Conservation (phyloP, 176 grass and related monocot species). For the Poa annua region DNA sequence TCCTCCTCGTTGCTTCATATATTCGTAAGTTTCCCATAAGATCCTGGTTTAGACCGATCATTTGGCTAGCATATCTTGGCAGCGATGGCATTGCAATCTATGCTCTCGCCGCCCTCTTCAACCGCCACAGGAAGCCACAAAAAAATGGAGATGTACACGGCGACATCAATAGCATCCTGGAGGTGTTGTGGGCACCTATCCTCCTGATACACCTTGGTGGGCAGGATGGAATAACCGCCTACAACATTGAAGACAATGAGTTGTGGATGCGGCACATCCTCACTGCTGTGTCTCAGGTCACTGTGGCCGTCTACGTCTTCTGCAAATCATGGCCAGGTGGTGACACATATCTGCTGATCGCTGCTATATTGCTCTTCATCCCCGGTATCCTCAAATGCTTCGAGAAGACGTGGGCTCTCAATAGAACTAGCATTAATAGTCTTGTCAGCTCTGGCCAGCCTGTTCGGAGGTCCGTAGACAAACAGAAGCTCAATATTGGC, state of each 20-base stretch:
- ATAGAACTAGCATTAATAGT: neutral
- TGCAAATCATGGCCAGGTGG: neutral
- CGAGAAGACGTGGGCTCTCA: constrained; percentile 21
- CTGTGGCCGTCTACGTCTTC: neutral
- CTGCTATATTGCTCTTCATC: neutral
- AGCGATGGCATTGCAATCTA: neutral
- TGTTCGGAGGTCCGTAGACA: neutral
- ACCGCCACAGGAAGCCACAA: too few species aligned
- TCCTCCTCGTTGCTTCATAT: too few species aligned
- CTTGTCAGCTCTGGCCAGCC: neutral
- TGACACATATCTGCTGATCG: neutral
- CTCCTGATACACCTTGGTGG: too few species aligned
- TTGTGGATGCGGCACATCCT: neutral
- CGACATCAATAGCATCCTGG: too few species aligned
- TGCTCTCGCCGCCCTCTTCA: too few species aligned
- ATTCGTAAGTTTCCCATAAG: too few species aligned
- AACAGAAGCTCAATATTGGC: neutral
- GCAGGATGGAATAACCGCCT: too few species aligned
- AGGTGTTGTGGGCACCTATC: too few species aligned
- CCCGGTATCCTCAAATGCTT: constrained; percentile 1
- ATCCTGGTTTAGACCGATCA: too few species aligned
- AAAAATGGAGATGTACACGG: too few species aligned
- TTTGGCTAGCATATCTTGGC: too few species aligned
- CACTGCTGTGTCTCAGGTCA: neutral
- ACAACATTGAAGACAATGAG: neutral